Evolutionary conservation across 768 basidiomycete species (phyloP).

Genomic region (Psilocybe cubensis): DNA sequence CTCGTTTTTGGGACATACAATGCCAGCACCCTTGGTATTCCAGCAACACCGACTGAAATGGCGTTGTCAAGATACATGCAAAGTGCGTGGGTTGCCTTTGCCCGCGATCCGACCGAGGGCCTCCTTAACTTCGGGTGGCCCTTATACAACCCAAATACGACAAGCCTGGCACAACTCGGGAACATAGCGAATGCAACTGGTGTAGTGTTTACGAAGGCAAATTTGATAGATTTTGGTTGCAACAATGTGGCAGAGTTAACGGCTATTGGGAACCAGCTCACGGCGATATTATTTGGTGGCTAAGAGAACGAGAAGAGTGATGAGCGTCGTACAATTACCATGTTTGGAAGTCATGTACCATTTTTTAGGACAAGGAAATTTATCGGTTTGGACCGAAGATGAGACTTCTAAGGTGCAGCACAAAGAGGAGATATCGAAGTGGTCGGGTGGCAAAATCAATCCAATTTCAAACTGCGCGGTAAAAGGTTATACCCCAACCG

Average conservation of each 20-base stretch:
- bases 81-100: constrained; percentile 41
- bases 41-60: constrained; percentile 20
- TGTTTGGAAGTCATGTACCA: no score
- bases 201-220: constrained; percentile 11
- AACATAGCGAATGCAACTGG: constrained; percentile 21
- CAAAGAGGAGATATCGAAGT: no score
- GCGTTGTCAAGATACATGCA: constrained; percentile 36
- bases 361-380: no score
- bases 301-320: not conserved
- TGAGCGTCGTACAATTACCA: no score
- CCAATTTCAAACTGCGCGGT: not conserved
- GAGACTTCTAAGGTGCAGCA: no score
- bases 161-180: constrained; percentile 21
- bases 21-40: not conserved
- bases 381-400: no score
- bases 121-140: constrained; percentile 25
- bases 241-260: constrained; percentile 4
- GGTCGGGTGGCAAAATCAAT: no score
- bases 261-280: constrained; percentile 8
- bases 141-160: constrained; percentile 18
- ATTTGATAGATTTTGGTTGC: constrained; percentile 18
- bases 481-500: not conserved
- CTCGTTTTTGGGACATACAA: constrained; percentile 34
- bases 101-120: constrained; percentile 35
- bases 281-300: not conserved